Base-by-base conservation (phyloP, 495 filamentous ascomycete genomes). In the Platismatia glauca region DNA sequence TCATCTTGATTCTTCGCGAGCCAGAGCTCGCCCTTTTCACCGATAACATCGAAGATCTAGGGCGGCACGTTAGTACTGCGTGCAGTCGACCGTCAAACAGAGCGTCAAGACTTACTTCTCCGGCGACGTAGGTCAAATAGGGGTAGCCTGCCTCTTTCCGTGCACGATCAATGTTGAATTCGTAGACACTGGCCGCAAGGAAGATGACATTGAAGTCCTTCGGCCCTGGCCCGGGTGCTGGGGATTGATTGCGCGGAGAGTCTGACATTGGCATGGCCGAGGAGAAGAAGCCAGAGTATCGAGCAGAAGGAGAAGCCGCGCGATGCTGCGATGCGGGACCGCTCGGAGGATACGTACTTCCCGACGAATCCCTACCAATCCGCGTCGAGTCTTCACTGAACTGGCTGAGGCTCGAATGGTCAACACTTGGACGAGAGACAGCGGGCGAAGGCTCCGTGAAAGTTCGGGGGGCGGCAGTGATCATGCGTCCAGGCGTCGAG, bases 1-100 rank as follows among this genome's bases (percentile, higher is more conserved):
- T 98, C 95, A 71, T 98, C 94, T 73, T 98, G 94, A 70, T 98
- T 98, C 71, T 87, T 89, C 9, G 94, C 94, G 37, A 98, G 85
- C 95, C 94, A 98, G 20, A 97, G 85, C 76, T 97, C 94, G 58
- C 94, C 94, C 72, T 97, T 97, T 71, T 95, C 89, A 58, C 85
- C 94, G 67, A 97, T 89, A 61, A 91, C 86, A 75, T 95, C 89
- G 70, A 92, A 94, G 63, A 93, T 88, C 79, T 66, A 43, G 2
- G 29, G 39, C 8, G 38, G 59, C 57, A 31, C 2, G 61, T 75
- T 67, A 72, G 69, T 18, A 39, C 33, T 16, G 18, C 24, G 38
- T 29, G n/a, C 0, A 61, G 61, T 57, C 24, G 50, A 46, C 48
- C 39, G 41, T 34, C 7, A 24, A 13, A 12, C 34, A 16, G 16